Evolutionary conservation across 805 yeast species (phyloP).

Genomic region (Huiozyma sinensis): DNA sequence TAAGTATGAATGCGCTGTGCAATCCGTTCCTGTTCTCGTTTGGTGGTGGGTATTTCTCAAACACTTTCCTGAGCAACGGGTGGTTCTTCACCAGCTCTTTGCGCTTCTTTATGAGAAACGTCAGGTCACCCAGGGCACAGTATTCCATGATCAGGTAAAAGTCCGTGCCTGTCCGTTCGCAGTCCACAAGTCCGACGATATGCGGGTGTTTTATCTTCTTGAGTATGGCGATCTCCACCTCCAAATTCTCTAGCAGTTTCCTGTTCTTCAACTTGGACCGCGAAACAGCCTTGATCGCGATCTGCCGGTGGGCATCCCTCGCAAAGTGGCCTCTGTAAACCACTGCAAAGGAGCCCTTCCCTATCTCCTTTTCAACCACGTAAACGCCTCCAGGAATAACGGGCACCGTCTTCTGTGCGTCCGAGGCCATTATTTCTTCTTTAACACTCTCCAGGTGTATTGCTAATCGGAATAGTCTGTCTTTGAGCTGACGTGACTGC

Average conservation of each 20-base stretch:
- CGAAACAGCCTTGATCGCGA: constrained; percentile 83
- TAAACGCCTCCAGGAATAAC: constrained; percentile 15
- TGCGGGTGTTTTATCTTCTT: constrained; percentile 88
- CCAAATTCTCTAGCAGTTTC: constrained; percentile 81
- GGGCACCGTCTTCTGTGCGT: background rate
- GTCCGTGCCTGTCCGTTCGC: constrained; percentile 63
- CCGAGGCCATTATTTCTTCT: background rate
- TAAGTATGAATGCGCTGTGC: constrained; percentile 65
- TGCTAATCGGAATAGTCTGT: too few relatives aligned
- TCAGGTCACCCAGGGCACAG: constrained; percentile 89
- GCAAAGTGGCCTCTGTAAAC: constrained; percentile 74
- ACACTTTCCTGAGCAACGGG: constrained; percentile 66
- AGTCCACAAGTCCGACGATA: constrained; percentile 77
- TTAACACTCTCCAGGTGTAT: background rate
- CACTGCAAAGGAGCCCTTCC: constrained; percentile 91
- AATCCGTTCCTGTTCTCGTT: constrained; percentile 62
- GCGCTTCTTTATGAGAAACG: constrained; percentile 72
- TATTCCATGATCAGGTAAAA: constrained; percentile 93
- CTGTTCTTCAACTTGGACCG: constrained; percentile 73
- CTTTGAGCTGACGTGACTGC: too few relatives aligned
- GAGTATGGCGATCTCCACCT: constrained; percentile 81
- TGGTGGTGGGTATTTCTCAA: constrained; percentile 78
- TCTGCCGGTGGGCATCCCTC: constrained; percentile 32
- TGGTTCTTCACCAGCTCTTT: constrained; percentile 60
- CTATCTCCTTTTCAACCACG: constrained; percentile 50